Percentiles rank a stretch among this genome's conserved stretches.
Evolutionary conservation across 306 rosid genomes (phyloP).

Genomic region (Pterocarpus macrocarpus): DNA sequence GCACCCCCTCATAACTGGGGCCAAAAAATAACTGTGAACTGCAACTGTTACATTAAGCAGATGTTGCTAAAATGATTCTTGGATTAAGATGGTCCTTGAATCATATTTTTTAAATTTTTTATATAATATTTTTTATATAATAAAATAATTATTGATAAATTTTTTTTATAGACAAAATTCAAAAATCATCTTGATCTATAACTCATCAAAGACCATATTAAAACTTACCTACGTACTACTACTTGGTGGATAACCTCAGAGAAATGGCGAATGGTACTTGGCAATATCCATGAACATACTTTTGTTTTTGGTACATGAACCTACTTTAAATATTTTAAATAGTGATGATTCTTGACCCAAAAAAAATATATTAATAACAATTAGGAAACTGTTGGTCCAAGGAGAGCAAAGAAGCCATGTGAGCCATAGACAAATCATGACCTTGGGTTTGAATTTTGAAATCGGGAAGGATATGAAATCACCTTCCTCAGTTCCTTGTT

Average conservation of each 20-base stretch:
- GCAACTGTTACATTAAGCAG: neutral
- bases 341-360: no score
- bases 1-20: conserved; percentile 1
- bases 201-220: no score
- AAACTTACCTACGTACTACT: no score
- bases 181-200: no score
- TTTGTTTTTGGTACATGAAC: neutral
- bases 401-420: neutral
- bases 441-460: neutral
- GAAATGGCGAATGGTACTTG: neutral
- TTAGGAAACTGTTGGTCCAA: conserved; percentile 10
- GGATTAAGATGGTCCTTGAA: no score
- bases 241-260: neutral
- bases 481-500: neutral
- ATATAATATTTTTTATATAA: no score
- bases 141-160: no score
- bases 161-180: no score
- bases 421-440: neutral
- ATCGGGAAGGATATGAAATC: neutral
- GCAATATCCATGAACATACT: neutral
- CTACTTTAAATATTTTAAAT: neutral
- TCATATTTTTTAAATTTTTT: no score
- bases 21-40: neutral
- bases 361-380: no score
- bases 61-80: no score